Base-by-base conservation (phyloP, 805 yeast genomes). In the Lachancea meyersii region DNA sequence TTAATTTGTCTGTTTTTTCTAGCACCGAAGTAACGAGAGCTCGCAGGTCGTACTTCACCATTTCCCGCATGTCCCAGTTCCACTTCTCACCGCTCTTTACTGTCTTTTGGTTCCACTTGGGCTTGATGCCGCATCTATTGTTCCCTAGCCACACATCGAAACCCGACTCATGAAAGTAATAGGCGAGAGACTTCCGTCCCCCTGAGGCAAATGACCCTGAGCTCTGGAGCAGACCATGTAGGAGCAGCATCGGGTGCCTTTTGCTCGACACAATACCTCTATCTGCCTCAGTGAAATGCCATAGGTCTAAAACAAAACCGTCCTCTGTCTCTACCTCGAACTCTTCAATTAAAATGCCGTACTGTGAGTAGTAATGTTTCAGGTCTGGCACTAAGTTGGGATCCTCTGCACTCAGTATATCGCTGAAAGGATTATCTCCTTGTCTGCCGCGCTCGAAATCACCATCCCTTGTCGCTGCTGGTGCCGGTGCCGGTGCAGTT, bases 131-230 rank as follows among this genome's bases (percentile, higher is more conserved):
- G 50, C 96, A 82, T 48, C 98, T 66, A 57, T 88, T 89, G 56
- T 88, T 86, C 1, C 96, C 96, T 42, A 88, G 60, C 96, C 96
- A 88, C 7, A 88, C 87, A 52, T 88, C 96, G 54, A 72, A 86
- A 0, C 93, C 89, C 20, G 68, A 61, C 24, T 68, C 65, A 30
- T 64, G 61, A 38, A 70, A 70, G 56, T 69, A 72, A 58, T 71
- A 77, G 0, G 91, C 93, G 33, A 93, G 63, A 9, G 95, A 82
- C 46, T 82, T 77, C 44, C 73, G 70, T 0, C 97, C 98, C n/a
- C 85, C 68, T 0, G 95, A 81, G 22, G 91, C 72, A 60, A 75
- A 91, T 0, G 96, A 83, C 0, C 89, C 96, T 0, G 91, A 79
- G 18, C 94, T 82, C 56, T 89, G 95, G 48, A 91, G 66, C 11